phyloP scores from a whole-genome alignment of 1,284 basidiomycete genomes.

The Rhodotorula sp. region DNA sequence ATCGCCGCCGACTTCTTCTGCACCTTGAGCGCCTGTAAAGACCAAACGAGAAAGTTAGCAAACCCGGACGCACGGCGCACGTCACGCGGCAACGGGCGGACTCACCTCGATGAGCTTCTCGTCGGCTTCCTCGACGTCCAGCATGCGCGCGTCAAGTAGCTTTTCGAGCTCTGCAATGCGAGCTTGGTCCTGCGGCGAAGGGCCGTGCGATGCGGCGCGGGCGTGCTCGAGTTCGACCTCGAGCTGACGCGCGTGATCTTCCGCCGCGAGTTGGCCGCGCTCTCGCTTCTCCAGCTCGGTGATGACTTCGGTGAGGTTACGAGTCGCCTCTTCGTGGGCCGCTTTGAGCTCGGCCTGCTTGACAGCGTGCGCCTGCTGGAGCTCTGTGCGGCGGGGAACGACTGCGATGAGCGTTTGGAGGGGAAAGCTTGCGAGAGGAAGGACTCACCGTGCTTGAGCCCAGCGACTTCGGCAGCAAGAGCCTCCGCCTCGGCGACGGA shows the following conservation, averaged over 20 bases:
- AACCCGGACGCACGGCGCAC: no score
- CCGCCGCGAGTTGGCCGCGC: slow-evolving; percentile 15
- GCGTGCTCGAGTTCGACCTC: not conserved
- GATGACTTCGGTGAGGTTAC: slow-evolving; percentile 21
- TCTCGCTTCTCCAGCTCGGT: slow-evolving; percentile 5
- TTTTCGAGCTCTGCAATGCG: slow-evolving; percentile 30
- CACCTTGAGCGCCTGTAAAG: slow-evolving; percentile 28
- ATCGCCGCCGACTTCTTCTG: slow-evolving; percentile 29
- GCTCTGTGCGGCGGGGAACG: not conserved
- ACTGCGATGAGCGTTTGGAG: not conserved
- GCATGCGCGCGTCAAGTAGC: slow-evolving; percentile 17
- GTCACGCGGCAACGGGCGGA: not conserved
- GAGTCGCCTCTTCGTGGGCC: not conserved
- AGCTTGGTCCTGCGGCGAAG: slow-evolving; percentile 1
- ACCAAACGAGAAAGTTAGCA: no score
- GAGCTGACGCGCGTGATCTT: slow-evolving; percentile 14
- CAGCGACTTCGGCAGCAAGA: slow-evolving; percentile 6
- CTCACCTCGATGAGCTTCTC: slow-evolving; percentile 38
- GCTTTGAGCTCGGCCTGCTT: not conserved
- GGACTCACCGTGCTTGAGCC: slow-evolving; percentile 11
- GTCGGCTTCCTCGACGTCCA: slow-evolving; percentile 36
- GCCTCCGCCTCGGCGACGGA: slow-evolving; percentile 23
- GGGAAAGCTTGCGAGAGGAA: no score
- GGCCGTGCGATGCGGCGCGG: not conserved
- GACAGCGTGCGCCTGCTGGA: not conserved